Conservation (phyloP, 306 rosid genomes). For the Lathyrus tuberosus region DNA sequence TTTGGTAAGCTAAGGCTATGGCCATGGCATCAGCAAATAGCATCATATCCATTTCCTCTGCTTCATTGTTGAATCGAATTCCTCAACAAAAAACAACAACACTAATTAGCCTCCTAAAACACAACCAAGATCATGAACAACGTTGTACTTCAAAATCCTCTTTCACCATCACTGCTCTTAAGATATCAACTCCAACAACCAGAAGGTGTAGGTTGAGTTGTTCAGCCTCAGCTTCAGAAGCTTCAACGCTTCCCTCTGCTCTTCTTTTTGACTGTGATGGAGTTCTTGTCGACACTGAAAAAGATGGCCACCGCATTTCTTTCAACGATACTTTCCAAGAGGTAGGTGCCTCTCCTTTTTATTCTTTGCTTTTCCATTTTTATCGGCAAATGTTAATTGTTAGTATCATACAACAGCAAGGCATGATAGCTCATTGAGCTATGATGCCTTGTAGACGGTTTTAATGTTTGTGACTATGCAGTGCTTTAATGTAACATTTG, state of each 20-base stretch:
- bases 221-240: slow-evolving; percentile 59
- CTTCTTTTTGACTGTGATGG: slow-evolving; percentile 97
- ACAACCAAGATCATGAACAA: slow-evolving; percentile 42
- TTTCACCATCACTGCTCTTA: slow-evolving; percentile 33
- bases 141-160: slow-evolving; percentile 36
- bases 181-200: slow-evolving; percentile 35
- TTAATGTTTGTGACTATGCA: not conserved
- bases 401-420: not conserved
- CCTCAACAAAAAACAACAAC: slow-evolving; percentile 36
- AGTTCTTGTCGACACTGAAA: slow-evolving; percentile 95
- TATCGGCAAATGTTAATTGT: not conserved
- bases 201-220: slow-evolving; percentile 52
- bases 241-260: slow-evolving; percentile 75
- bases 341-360: slow-evolving; percentile 58
- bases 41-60: slow-evolving; percentile 55
- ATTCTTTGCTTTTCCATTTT: not conserved
- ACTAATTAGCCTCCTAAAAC: slow-evolving; percentile 37
- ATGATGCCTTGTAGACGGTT: not conserved
- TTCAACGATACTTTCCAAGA: slow-evolving; percentile 91
- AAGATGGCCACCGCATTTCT: slow-evolving; percentile 93
- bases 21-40: slow-evolving; percentile 61
- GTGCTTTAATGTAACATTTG: not conserved
- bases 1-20: not conserved
- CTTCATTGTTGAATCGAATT: slow-evolving; percentile 50
- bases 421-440: not conserved